Conservation (phyloP, 345 rosid genomes). For the Lenwebbia sp. region DNA sequence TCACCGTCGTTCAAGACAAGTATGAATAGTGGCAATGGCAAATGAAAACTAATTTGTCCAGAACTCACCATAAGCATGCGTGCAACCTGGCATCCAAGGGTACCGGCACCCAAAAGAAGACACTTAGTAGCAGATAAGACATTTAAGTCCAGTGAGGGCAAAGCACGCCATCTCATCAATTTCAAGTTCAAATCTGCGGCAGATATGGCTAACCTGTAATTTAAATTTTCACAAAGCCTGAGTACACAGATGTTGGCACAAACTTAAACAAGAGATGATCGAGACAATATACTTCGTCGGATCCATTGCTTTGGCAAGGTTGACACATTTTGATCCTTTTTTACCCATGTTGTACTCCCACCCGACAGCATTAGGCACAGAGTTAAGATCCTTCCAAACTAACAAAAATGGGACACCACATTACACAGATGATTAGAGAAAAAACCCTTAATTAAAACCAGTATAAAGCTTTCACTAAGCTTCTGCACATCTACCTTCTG, state of each 20-base stretch:
- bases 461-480: constrained; percentile 15
- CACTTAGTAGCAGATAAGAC: constrained; percentile 63
- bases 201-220: constrained; percentile 69
- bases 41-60: background rate
- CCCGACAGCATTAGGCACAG: constrained; percentile 69
- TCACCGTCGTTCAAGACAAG: background rate
- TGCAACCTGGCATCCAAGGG: constrained; percentile 96
- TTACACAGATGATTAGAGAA: background rate
- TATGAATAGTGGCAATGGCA: background rate
- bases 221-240: background rate
- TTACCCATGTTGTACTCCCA: constrained; percentile 80
- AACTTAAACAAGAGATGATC: background rate
- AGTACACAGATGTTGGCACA: background rate
- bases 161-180: constrained; percentile 93
- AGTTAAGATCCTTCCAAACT: constrained; percentile 39
- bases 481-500: constrained; percentile 51
- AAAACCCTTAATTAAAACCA: background rate
- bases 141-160: constrained; percentile 79
- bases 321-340: constrained; percentile 47
- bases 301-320: constrained; percentile 91
- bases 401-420: background rate
- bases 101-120: constrained; percentile 97
- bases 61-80: constrained; percentile 82
- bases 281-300: constrained; percentile 48
- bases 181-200: constrained; percentile 94